These are phyloP conservation scores for Candida dajiaensis DNA, from an alignment of 805 yeast genomes.

Conservation along the genomic window DNA sequence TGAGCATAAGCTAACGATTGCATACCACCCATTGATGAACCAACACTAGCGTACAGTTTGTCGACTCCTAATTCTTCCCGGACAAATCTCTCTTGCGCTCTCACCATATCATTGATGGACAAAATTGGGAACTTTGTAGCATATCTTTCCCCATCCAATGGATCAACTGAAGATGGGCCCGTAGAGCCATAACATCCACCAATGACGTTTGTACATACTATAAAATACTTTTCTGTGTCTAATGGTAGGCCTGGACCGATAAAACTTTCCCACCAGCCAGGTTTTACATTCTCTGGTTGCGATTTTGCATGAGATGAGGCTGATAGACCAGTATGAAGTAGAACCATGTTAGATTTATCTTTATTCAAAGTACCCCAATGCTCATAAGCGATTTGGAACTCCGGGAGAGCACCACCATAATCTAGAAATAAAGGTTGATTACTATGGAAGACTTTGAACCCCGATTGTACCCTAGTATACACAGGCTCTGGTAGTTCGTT, in stretches of 20 bases:
- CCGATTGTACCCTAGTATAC: constrained; percentile 63
- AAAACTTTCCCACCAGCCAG: constrained; percentile 96
- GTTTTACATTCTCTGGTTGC: constrained; percentile 56
- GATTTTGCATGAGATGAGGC: constrained; percentile 94
- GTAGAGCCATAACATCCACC: constrained; percentile 97
- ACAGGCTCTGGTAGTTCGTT: constrained; percentile 79
- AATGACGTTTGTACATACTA: constrained; percentile 84
- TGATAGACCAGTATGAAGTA: constrained; percentile 85
- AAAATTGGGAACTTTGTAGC: constrained; percentile 86
- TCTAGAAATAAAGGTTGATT: constrained; percentile 64
- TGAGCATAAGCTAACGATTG: constrained; percentile 84
- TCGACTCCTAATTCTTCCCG: constrained; percentile 53
- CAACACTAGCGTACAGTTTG: constrained; percentile 73
- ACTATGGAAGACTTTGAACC: constrained; percentile 55
- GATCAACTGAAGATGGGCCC: constrained; percentile 81
- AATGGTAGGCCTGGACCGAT: constrained; percentile 76
- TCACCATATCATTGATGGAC: constrained; percentile 83
- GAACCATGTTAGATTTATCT: constrained; percentile 62
- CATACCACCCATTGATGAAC: constrained; percentile 99
- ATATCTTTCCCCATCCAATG: constrained; percentile 58
- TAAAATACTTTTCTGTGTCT: constrained; percentile 77
- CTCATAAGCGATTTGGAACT: constrained; percentile 83
- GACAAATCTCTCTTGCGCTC: constrained; percentile 76
- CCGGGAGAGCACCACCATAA: constrained; percentile 73
- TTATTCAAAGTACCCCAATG: constrained; percentile 78